Evolutionary conservation across 345 rosid genomes (phyloP).

Genomic region (Eucalyptus polyanthemos): DNA sequence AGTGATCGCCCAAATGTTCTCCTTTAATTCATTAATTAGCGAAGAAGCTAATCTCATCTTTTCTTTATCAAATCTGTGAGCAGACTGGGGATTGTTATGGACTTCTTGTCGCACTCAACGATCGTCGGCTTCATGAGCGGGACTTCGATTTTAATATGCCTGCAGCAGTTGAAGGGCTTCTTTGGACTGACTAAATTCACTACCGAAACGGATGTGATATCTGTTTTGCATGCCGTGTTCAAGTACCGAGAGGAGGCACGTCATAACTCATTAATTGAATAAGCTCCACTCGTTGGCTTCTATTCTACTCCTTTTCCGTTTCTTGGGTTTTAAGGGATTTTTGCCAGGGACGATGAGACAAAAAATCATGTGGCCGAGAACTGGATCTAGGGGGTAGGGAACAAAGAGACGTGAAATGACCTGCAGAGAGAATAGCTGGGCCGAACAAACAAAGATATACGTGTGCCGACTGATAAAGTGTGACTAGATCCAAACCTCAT

Average conservation of each 20-base stretch:
- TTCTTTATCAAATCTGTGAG: not conserved
- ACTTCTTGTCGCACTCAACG: slow-evolving; percentile 82
- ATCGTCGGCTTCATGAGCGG: slow-evolving; percentile 94
- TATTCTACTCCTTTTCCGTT: not conserved
- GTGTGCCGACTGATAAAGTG: not conserved
- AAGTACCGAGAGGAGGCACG: slow-evolving; percentile 42
- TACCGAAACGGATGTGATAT: slow-evolving; percentile 52
- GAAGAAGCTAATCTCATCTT: not conserved
- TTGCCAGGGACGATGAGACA: not conserved
- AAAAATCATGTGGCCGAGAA: not conserved
- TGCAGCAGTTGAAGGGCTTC: slow-evolving; percentile 78
- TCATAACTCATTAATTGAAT: not conserved
- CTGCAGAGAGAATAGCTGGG: not conserved
- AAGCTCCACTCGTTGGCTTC: not conserved
- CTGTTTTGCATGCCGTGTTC: slow-evolving; percentile 45
- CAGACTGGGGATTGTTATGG: slow-evolving; percentile 79
- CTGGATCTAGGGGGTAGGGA: not conserved
- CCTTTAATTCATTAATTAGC: not conserved
- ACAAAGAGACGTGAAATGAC: not conserved
- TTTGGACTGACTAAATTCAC: slow-evolving; percentile 69
- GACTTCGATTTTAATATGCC: slow-evolving; percentile 54
- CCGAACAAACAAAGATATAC: not conserved
- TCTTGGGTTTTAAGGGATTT: not conserved
- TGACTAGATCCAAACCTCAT: not conserved
- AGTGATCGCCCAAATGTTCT: not conserved